These are phyloP conservation scores for Solanum sejunctum DNA, from an alignment of 257 asterid genomes.

Conservation along the genomic window DNA sequence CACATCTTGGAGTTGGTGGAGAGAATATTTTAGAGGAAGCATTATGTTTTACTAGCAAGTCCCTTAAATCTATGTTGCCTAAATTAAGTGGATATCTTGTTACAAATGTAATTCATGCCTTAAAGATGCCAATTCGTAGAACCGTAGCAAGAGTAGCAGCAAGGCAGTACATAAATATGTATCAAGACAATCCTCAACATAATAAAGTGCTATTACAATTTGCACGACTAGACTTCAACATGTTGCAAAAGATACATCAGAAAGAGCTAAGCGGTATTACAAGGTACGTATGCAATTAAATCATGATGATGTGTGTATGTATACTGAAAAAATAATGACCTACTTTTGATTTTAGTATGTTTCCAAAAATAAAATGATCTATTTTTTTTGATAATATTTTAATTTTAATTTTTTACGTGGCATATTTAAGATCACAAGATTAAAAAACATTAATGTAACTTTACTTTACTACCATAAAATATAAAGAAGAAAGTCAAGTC, in stretches of 20 bases:
- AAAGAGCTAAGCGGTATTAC: neutral
- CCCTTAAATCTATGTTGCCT: neutral
- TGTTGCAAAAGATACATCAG: neutral
- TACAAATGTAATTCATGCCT: neutral
- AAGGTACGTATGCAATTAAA: neutral
- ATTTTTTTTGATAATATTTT: no score
- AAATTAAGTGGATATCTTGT: neutral
- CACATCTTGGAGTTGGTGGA: neutral
- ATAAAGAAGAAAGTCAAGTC: no score
- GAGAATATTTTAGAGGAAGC: conserved; percentile 1
- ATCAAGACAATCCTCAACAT: neutral
- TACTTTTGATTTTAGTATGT: no score
- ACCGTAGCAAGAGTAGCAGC: neutral
- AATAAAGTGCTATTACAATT: neutral
- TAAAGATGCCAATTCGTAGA: neutral
- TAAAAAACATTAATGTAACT: no score
- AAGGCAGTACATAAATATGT: neutral
- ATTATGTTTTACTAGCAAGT: neutral
- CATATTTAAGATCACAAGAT: no score
- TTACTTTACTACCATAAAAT: no score
- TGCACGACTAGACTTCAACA: neutral
- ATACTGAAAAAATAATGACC: no score
- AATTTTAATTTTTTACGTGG: no score
- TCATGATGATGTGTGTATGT: no score
- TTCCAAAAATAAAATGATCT: no score